phyloP scores from a whole-genome alignment of 352 stramenopile genomes.

The Aphanomyces cochlioides region DNA sequence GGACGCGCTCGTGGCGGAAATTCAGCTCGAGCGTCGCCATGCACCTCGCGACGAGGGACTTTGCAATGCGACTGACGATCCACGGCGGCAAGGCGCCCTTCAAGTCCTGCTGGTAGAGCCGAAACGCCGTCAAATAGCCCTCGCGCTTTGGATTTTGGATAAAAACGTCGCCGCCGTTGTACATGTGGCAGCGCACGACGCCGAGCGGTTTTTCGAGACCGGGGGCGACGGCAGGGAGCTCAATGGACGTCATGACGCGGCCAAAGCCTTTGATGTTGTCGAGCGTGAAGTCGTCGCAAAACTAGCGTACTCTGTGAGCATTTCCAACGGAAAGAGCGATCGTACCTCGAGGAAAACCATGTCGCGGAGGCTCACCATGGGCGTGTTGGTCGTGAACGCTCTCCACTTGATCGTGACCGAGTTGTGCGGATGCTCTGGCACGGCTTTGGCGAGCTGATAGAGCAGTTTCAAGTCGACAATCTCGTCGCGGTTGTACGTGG shows the following conservation, averaged over 20 bases:
- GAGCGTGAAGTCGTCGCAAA: slow-evolving; percentile 73
- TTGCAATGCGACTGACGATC: slow-evolving; percentile 6
- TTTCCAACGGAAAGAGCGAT: not conserved
- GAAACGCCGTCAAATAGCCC: not conserved
- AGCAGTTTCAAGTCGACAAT: slow-evolving; percentile 73
- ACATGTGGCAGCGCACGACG: not conserved
- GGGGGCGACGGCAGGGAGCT: slow-evolving; percentile 29
- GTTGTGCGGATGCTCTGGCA: slow-evolving; percentile 67
- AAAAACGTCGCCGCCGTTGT: not conserved
- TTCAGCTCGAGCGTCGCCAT: not conserved
- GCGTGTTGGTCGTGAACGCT: slow-evolving; percentile 65
- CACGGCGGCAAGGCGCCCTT: slow-evolving; percentile 1
- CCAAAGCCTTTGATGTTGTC: slow-evolving; percentile 57
- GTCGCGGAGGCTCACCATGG: slow-evolving; percentile 53
- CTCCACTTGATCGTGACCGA: slow-evolving; percentile 81
- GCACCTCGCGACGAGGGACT: not conserved
- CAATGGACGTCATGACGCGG: slow-evolving; percentile 51
- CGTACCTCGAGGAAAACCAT: slow-evolving; percentile 44
- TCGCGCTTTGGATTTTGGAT: not conserved
- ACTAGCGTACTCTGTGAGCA: slow-evolving; percentile 38
- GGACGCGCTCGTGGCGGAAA: slow-evolving; percentile 8
- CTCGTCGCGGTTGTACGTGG: slow-evolving; percentile 34
- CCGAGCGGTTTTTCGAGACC: not conserved
- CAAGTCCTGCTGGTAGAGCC: not conserved
- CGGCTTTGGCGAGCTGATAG: slow-evolving; percentile 52